Evolutionary conservation across 805 yeast species (phyloP).

Genomic region (Starmerella powellii): DNA sequence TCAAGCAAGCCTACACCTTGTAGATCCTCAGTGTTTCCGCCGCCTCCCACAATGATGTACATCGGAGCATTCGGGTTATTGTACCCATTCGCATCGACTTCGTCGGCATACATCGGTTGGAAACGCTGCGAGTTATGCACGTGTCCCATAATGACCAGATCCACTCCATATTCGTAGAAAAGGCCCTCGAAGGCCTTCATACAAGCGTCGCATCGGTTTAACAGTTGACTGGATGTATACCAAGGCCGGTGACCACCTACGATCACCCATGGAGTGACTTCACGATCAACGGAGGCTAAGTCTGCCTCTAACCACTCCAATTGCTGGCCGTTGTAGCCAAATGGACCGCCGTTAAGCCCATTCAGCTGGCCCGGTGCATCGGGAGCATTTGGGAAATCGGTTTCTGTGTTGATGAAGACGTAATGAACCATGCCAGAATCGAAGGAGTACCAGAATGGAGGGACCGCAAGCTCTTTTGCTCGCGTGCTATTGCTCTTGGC

Average conservation of each 20-base stretch:
- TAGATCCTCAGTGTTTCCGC: constrained; percentile 7
- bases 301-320: constrained; percentile 5
- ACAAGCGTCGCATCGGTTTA: not conserved
- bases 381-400: constrained; percentile 8
- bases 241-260: constrained; percentile 8
- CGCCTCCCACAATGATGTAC: constrained; percentile 7
- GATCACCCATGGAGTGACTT: constrained; percentile 7
- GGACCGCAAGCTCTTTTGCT: constrained; percentile 2
- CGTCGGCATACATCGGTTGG: constrained; percentile 6
- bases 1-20: not conserved
- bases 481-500: not conserved
- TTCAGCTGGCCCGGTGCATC: constrained; percentile 3
- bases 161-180: constrained; percentile 6
- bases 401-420: constrained; percentile 8
- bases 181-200: constrained; percentile 6
- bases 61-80: constrained; percentile 3
- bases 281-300: constrained; percentile 8
- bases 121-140: constrained; percentile 9
- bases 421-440: constrained; percentile 7
- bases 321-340: constrained; percentile 5
- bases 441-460: constrained; percentile 9
- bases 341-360: constrained; percentile 4
- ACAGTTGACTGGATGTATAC: constrained; percentile 1
- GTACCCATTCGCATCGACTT: constrained; percentile 1
- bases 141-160: constrained; percentile 3